Conservation (phyloP, 2,329 filamentous ascomycete genomes). For the Sporothrix brasiliensis region DNA sequence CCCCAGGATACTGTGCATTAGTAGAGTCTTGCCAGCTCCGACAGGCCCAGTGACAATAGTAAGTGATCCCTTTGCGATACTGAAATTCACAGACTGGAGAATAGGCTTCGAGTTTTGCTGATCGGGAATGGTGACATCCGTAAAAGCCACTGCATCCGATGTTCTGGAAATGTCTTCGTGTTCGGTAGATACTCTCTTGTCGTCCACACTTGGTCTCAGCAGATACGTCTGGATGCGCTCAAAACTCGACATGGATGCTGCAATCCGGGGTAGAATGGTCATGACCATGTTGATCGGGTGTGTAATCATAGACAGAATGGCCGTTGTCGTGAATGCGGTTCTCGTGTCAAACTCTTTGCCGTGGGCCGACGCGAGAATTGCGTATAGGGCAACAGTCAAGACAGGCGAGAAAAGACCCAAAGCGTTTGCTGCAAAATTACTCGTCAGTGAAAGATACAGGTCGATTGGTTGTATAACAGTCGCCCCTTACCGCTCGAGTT, state of each 20-base stretch:
- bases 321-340: slow-evolving; percentile 48
- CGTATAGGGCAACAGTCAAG: slow-evolving; percentile 46
- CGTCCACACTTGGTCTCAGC: background rate
- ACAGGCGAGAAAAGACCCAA: slow-evolving; percentile 49
- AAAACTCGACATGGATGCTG: slow-evolving; percentile 44
- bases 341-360: slow-evolving; percentile 41
- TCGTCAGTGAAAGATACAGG: too few species aligned
- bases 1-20: slow-evolving; percentile 41
- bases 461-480: too few species aligned
- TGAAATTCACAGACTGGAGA: slow-evolving; percentile 39
- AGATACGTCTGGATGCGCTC: slow-evolving; percentile 47
- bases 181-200: background rate
- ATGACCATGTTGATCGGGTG: slow-evolving; percentile 51
- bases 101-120: slow-evolving; percentile 28
- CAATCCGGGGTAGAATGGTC: slow-evolving; percentile 45
- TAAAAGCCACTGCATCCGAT: slow-evolving; percentile 21
- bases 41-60: slow-evolving; percentile 40
- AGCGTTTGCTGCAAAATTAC: slow-evolving; percentile 43
- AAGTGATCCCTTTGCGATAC: slow-evolving; percentile 37
- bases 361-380: slow-evolving; percentile 37
- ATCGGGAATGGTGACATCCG: slow-evolving; percentile 31
- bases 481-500: slow-evolving; percentile 45
- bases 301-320: slow-evolving; percentile 47
- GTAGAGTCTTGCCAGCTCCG: slow-evolving; percentile 42
- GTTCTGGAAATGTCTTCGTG: background rate